phyloP scores from a whole-genome alignment of 352 stramenopile species.

The Globisporangium yorkense region DNA sequence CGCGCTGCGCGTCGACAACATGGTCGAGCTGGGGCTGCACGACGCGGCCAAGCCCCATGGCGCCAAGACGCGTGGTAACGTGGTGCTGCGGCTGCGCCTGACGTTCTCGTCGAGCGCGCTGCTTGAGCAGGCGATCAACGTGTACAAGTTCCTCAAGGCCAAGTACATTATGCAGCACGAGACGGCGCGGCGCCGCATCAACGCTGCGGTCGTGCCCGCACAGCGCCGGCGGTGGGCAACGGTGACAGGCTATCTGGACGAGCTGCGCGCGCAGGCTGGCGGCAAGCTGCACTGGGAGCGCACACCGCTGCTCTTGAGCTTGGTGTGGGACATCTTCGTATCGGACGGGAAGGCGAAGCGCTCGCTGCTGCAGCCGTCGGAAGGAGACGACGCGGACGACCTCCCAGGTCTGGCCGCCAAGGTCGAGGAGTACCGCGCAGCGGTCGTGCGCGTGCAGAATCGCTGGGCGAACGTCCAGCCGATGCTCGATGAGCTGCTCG shows the following conservation, averaged over 20 bases:
- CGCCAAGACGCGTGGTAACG: slow-evolving; percentile 21
- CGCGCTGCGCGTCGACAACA: slow-evolving; percentile 4
- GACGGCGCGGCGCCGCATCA: slow-evolving; percentile 43
- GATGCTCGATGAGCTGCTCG: slow-evolving; percentile 48
- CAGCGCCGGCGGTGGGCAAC: slow-evolving; percentile 59
- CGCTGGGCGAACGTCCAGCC: slow-evolving; percentile 69
- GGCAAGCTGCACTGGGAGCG: slow-evolving; percentile 61
- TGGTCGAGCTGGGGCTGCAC: slow-evolving; percentile 2
- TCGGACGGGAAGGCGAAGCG: slow-evolving; percentile 20
- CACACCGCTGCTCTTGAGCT: slow-evolving; percentile 52
- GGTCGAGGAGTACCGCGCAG: slow-evolving; percentile 33
- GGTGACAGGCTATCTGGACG: slow-evolving; percentile 48
- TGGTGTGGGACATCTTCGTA: slow-evolving; percentile 72
- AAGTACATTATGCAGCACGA: slow-evolving; percentile 61
- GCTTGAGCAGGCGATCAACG: slow-evolving; percentile 52
- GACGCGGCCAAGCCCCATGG: background rate
- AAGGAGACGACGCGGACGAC: slow-evolving; percentile 23
- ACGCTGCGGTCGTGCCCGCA: slow-evolving; percentile 50
- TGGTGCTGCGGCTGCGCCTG: slow-evolving; percentile 41
- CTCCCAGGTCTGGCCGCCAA: slow-evolving; percentile 29
- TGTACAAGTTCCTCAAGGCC: slow-evolving; percentile 59
- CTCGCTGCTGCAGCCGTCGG: background rate
- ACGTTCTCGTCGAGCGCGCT: slow-evolving; percentile 54
- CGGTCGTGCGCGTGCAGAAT: slow-evolving; percentile 53
- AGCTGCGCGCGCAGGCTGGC: slow-evolving; percentile 32